A percentile compares a stretch with the other conserved stretches of the same genome.
Conservation (phyloP, 2,329 filamentous ascomycete species). For the Coniella vitis region DNA sequence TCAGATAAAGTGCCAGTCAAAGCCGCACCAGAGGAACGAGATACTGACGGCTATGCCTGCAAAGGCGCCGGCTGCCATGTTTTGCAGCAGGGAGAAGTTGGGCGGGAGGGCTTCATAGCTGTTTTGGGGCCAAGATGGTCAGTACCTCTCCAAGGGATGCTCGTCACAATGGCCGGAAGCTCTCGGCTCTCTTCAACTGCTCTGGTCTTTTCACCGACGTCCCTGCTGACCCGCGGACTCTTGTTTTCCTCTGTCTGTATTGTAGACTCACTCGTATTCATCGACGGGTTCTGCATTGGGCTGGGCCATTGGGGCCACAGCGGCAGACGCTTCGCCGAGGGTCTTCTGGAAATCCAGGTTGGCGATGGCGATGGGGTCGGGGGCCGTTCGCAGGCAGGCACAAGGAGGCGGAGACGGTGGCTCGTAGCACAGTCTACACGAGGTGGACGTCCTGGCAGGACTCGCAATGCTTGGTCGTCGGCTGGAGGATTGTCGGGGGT, state of each 20-base stretch:
- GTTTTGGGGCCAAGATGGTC: conserved; percentile 10
- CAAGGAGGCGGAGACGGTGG: conserved; percentile 1
- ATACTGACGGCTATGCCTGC: conserved; percentile 82
- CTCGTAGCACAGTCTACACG: neutral
- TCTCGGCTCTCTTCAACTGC: no score
- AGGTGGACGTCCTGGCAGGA: neutral
- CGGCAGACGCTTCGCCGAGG: conserved; percentile 57
- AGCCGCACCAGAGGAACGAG: neutral
- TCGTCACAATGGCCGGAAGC: no score
- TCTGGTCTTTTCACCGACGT: neutral
- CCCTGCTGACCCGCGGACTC: neutral
- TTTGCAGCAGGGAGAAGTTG: conserved; percentile 88
- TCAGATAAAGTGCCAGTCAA: neutral
- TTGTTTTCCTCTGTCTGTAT: no score
- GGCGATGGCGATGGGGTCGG: conserved; percentile 29
- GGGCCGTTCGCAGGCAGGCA: conserved; percentile 17
- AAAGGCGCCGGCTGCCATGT: conserved; percentile 94
- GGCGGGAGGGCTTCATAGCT: conserved; percentile 90
- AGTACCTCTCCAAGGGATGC: neutral
- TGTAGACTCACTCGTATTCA: conserved; percentile 56
- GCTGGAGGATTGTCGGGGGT: neutral
- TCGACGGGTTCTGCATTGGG: conserved; percentile 56
- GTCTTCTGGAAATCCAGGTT: conserved; percentile 58
- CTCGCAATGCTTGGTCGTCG: neutral
- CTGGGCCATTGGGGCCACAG: conserved; percentile 65